These are phyloP conservation scores for Candida multigemmis DNA, from an alignment of 805 yeast species.

Conservation along the genomic window DNA sequence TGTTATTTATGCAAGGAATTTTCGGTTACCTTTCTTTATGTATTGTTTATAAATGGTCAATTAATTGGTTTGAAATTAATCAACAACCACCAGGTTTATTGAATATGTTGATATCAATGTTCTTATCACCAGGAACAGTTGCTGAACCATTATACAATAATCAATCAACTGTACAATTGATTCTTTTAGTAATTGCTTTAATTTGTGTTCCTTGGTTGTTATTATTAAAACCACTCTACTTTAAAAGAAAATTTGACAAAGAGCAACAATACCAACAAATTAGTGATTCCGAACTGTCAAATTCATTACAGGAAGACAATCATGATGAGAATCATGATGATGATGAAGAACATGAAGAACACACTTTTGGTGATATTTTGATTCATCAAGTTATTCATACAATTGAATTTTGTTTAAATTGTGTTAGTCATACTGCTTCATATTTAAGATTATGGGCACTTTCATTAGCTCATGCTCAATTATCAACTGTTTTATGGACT, in stretches of 20 bases:
- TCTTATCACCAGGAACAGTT: slow-evolving; percentile 82
- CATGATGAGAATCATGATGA: slow-evolving; percentile 39
- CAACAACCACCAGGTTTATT: slow-evolving; percentile 86
- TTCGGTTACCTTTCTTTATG: slow-evolving; percentile 85
- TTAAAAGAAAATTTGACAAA: slow-evolving; percentile 48
- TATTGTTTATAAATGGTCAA: slow-evolving; percentile 89
- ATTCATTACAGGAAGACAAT: slow-evolving; percentile 14
- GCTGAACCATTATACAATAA: slow-evolving; percentile 76
- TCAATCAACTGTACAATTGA: slow-evolving; percentile 67
- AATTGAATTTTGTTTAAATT: slow-evolving; percentile 92
- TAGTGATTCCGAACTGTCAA: slow-evolving; percentile 18
- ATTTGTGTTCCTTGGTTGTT: slow-evolving; percentile 90
- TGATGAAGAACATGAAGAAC: slow-evolving; percentile 45
- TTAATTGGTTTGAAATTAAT: slow-evolving; percentile 76
- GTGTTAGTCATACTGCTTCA: slow-evolving; percentile 98
- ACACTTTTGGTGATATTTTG: slow-evolving; percentile 86
- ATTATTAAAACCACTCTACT: slow-evolving; percentile 70
- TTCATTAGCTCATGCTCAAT: slow-evolving; percentile 93
- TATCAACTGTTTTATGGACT: slow-evolving; percentile 90
- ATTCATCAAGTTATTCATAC: slow-evolving; percentile 97
- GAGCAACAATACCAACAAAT: slow-evolving; percentile 39
- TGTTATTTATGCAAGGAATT: slow-evolving; percentile 91
- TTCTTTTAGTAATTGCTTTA: slow-evolving; percentile 67
- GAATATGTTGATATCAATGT: slow-evolving; percentile 94
- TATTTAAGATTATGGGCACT: slow-evolving; percentile 95